A percentile compares a stretch with the other conserved stretches of the same genome.
Evolutionary conservation across 441 rosid species (phyloP).

Genomic region (Daphne laureola): DNA sequence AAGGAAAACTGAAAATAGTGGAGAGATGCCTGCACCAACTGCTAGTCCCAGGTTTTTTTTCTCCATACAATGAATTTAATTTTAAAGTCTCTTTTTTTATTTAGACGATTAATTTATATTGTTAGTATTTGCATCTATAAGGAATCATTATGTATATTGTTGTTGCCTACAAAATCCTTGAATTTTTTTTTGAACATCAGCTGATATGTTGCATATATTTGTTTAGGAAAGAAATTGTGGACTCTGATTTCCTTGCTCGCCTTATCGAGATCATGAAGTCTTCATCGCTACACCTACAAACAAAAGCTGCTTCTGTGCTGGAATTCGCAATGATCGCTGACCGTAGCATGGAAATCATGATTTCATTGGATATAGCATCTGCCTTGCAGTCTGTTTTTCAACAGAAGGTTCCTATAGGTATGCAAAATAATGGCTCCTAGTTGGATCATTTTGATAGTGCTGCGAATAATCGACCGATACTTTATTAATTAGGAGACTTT

Average conservation of each 20-base stretch:
- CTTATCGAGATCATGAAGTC: slow-evolving; percentile 52
- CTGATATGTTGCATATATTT: slow-evolving; percentile 12
- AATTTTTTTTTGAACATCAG: slow-evolving; percentile 8
- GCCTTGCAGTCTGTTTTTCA: slow-evolving; percentile 51
- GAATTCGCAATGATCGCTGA: slow-evolving; percentile 43
- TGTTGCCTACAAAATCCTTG: background rate
- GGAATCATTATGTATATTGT: too few relatives aligned
- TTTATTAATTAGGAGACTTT: background rate
- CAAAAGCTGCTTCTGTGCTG: slow-evolving; percentile 59
- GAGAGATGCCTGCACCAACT: slow-evolving; percentile 12
- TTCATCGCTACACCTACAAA: slow-evolving; percentile 46
- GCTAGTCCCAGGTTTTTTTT: slow-evolving; percentile 33
- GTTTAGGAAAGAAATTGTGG: slow-evolving; percentile 42
- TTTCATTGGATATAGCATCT: slow-evolving; percentile 41
- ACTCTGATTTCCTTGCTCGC: slow-evolving; percentile 39
- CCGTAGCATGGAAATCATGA: slow-evolving; percentile 35
- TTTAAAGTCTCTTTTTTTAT: background rate
- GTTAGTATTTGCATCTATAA: too few relatives aligned
- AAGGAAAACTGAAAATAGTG: slow-evolving; percentile 15
- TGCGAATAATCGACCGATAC: background rate
- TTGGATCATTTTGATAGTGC: background rate
- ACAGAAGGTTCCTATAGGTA: slow-evolving; percentile 54
- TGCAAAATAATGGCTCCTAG: slow-evolving; percentile 3
- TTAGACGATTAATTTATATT: background rate
- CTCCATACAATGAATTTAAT: background rate